A percentile compares a stretch with the other conserved stretches of the same genome.
phyloP scores from a whole-genome alignment of 2,329 filamentous ascomycete genomes.

The Mycocentrospora acerina region DNA sequence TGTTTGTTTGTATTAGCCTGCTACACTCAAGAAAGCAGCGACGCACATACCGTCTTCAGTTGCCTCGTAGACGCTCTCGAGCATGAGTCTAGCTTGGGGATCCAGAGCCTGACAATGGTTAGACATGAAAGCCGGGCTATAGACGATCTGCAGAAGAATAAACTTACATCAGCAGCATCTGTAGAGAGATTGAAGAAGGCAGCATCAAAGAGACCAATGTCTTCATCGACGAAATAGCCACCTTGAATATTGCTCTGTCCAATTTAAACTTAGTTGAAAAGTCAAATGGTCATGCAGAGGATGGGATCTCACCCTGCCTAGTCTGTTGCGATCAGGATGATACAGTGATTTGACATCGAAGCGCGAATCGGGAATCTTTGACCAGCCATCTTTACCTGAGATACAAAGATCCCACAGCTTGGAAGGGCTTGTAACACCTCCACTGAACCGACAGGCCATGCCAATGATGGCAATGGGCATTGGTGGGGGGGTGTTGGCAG shows the following conservation, averaged over 20 bases:
- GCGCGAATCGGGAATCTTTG: slow-evolving; percentile 24
- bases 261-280: neutral
- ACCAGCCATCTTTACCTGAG: slow-evolving; percentile 32
- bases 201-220: slow-evolving; percentile 40
- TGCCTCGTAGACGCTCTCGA: slow-evolving; percentile 36
- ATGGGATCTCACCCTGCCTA: neutral
- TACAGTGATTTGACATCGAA: slow-evolving; percentile 21
- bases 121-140: too few species aligned
- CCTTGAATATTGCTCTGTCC: neutral
- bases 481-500: neutral
- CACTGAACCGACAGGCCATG: slow-evolving; percentile 37
- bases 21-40: neutral
- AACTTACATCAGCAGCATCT: slow-evolving; percentile 17
- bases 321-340: slow-evolving; percentile 6
- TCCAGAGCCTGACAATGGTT: slow-evolving; percentile 11
- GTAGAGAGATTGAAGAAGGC: slow-evolving; percentile 25
- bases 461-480: slow-evolving; percentile 36
- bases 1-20: too few species aligned
- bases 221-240: slow-evolving; percentile 19
- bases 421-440: slow-evolving; percentile 22
- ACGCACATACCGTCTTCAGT: slow-evolving; percentile 28
- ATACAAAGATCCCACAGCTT: slow-evolving; percentile 39
- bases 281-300: rapidly evolving
- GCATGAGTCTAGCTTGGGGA: slow-evolving; percentile 26
- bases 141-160: too few species aligned